phyloP scores from a whole-genome alignment of 495 filamentous ascomycete species.

The Aspergillus ellipticus region DNA sequence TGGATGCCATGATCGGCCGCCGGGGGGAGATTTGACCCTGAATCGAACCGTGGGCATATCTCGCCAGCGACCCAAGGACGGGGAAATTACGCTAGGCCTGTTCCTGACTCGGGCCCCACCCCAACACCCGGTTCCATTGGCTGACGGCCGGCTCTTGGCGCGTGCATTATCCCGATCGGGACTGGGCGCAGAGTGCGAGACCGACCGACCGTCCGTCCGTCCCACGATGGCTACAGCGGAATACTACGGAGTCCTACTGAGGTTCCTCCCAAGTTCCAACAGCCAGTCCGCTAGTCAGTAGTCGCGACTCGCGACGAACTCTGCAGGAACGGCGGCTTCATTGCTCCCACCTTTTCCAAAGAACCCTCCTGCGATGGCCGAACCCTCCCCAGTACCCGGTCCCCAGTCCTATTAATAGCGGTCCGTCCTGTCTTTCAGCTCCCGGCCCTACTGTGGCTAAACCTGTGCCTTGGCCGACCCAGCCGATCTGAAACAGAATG shows the following conservation, averaged over 20 bases:
- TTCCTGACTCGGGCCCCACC: conserved; percentile 31
- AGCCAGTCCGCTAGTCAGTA: background rate
- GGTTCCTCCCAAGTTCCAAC: no score
- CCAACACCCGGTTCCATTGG: conserved; percentile 1
- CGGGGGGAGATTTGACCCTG: background rate
- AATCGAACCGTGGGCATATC: background rate
- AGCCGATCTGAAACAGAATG: background rate
- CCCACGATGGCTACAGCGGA: no score
- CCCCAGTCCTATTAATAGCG: background rate
- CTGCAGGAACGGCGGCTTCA: background rate
- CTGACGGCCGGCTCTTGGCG: background rate
- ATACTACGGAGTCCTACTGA: no score
- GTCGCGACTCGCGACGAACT: background rate
- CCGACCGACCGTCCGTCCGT: no score
- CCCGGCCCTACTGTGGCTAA: background rate
- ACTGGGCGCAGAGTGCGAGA: no score
- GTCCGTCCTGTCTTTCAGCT: background rate
- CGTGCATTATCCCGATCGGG: background rate
- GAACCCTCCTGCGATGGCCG: background rate
- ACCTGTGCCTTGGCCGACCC: background rate
- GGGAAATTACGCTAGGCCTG: conserved; percentile 32
- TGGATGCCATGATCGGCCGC: background rate
- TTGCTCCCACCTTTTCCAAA: background rate
- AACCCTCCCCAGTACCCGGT: background rate
- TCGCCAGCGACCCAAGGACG: background rate